Conservation (phyloP, 768 basidiomycete genomes). For the Podaxis sp. region DNA sequence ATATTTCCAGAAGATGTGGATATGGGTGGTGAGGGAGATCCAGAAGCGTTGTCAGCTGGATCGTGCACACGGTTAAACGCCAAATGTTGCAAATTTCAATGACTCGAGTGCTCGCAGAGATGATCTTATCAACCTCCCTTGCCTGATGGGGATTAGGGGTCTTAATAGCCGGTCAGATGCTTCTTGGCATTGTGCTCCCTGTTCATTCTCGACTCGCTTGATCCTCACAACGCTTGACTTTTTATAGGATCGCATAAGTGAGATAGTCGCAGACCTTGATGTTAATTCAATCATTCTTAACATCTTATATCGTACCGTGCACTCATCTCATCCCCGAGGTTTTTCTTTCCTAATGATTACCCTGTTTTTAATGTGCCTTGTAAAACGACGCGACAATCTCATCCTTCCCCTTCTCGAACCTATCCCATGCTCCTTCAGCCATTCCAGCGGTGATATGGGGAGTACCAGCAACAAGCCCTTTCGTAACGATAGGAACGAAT, state of each 20-base stretch:
- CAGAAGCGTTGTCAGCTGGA: background rate
- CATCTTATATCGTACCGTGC: no score
- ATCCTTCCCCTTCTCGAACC: conserved; percentile 35
- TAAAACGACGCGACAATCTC: conserved; percentile 25
- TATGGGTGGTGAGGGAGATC: background rate
- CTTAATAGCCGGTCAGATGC: background rate
- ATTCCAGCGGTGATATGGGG: conserved; percentile 26
- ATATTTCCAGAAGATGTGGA: conserved; percentile 30
- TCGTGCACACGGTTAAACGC: background rate
- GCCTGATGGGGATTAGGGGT: background rate
- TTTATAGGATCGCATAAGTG: background rate
- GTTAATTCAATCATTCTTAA: no score
- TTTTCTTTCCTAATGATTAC: background rate
- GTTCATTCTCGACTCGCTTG: background rate
- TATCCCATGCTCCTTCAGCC: conserved; percentile 25
- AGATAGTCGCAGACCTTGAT: background rate
- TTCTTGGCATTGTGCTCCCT: background rate
- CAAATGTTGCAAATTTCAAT: conserved; percentile 2
- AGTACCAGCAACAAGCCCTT: conserved; percentile 29
- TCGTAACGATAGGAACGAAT: conserved; percentile 38
- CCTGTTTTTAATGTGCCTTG: background rate
- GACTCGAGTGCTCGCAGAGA: background rate
- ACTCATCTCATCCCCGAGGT: no score
- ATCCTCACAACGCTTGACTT: background rate
- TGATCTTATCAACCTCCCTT: conserved; percentile 7